These are phyloP conservation scores for Juncus effusus DNA, from an alignment of 176 grass and related monocot genomes.

Conservation along the genomic window DNA sequence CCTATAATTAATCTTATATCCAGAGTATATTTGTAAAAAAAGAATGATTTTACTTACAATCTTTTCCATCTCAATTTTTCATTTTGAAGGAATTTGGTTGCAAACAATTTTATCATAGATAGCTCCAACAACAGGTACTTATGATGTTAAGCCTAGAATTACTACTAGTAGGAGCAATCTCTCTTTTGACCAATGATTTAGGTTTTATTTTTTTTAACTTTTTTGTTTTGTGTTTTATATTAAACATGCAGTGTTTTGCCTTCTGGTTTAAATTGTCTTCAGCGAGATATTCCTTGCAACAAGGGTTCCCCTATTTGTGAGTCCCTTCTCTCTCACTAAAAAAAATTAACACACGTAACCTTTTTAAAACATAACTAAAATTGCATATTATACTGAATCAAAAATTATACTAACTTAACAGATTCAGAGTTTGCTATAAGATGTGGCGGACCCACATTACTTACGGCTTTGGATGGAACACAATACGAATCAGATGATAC, in stretches of 20 bases:
- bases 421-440: slow-evolving; percentile 57
- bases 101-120: slow-evolving; percentile 57
- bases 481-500: slow-evolving; percentile 40
- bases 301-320: slow-evolving; percentile 44
- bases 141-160: too few relatives aligned
- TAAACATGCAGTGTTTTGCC: slow-evolving; percentile 37
- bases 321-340: slow-evolving; percentile 2
- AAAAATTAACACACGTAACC: neutral
- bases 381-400: neutral
- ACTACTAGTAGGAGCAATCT: too few relatives aligned
- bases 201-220: neutral
- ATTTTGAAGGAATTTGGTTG: slow-evolving; percentile 57
- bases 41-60: neutral
- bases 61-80: neutral
- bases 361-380: neutral
- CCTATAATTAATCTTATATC: neutral
- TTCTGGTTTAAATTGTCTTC: slow-evolving; percentile 44
- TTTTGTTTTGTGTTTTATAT: neutral
- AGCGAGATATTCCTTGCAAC: slow-evolving; percentile 49
- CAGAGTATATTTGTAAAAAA: too few relatives aligned
- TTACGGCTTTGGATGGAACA: slow-evolving; percentile 42
- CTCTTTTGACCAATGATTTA: neutral
- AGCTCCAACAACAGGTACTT: slow-evolving; percentile 48
- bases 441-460: slow-evolving; percentile 36
- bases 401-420: slow-evolving; percentile 19